Conservation (phyloP, 139 green algal genomes). For the Tetraselmis chui region DNA sequence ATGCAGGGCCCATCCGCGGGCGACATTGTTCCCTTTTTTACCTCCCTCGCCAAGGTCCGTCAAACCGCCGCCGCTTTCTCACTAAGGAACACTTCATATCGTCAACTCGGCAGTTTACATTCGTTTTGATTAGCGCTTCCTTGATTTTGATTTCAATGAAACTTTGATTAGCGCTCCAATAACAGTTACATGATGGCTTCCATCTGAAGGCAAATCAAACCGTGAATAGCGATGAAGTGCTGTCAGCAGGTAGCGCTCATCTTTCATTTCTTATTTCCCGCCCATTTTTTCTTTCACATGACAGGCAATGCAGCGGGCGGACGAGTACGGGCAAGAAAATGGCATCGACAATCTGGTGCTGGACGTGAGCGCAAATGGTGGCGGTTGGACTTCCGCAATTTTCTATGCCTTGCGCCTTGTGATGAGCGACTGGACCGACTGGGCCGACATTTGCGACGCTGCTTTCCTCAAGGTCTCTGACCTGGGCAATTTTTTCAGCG, state of each 20-base stretch:
- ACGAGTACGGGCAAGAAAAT: neutral
- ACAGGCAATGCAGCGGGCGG: neutral
- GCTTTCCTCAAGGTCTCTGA: neutral
- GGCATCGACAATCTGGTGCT: neutral
- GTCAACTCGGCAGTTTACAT: too few species aligned
- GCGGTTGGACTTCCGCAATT: neutral
- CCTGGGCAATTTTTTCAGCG: neutral
- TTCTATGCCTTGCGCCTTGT: neutral
- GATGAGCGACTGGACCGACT: neutral
- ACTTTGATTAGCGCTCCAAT: too few species aligned
- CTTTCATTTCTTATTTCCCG: too few species aligned
- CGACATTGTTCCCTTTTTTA: neutral
- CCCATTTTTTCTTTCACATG: too few species aligned
- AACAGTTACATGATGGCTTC: too few species aligned
- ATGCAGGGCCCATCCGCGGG: neutral
- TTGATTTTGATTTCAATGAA: too few species aligned
- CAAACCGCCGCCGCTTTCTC: too few species aligned
- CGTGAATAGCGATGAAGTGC: too few species aligned
- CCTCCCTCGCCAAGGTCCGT: neutral
- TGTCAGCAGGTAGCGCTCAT: too few species aligned
- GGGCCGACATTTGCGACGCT: neutral
- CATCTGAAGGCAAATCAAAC: too few species aligned
- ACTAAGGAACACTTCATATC: too few species aligned
- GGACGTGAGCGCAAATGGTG: neutral
- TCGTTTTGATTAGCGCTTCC: too few species aligned